These are phyloP conservation scores for Capsicum baccatum DNA, from an alignment of 257 asterid species.

Conservation along the genomic window DNA sequence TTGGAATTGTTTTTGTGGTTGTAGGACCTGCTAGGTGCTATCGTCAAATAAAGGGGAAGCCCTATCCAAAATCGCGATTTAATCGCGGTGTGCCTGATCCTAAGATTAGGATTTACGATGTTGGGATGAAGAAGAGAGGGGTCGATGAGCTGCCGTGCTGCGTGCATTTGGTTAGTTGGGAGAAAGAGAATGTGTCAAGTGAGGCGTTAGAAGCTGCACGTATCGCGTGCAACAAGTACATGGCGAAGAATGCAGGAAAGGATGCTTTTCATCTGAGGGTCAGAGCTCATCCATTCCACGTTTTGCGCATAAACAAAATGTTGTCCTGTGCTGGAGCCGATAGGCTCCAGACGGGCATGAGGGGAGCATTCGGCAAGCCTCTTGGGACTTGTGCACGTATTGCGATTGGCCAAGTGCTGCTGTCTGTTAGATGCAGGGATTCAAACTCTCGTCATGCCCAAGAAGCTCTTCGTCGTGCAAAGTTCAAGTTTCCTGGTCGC, in stretches of 20 bases:
- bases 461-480: constrained; percentile 52
- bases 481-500: constrained; percentile 53
- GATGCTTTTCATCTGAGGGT: constrained; percentile 56
- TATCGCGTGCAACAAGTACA: constrained; percentile 53
- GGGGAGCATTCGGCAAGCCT: constrained; percentile 52
- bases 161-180: constrained; percentile 54
- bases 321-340: constrained; percentile 53
- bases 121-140: constrained; percentile 50
- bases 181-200: constrained; percentile 48
- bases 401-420: constrained; percentile 48
- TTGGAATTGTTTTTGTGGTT: background rate
- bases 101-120: constrained; percentile 52
- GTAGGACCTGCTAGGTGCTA: constrained; percentile 48
- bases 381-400: constrained; percentile 48
- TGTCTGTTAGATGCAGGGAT: constrained; percentile 50
- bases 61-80: constrained; percentile 43
- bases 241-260: constrained; percentile 48
- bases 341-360: constrained; percentile 55
- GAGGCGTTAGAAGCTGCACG: constrained; percentile 52
- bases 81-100: constrained; percentile 53
- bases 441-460: constrained; percentile 42
- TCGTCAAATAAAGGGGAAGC: constrained; percentile 51
- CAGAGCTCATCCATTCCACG: constrained; percentile 51
- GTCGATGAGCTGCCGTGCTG: constrained; percentile 51
- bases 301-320: constrained; percentile 50